A percentile compares a stretch with the other conserved stretches of the same genome.
Conservation (phyloP, 352 stramenopile species). For the Globisporangium echinulatum region DNA sequence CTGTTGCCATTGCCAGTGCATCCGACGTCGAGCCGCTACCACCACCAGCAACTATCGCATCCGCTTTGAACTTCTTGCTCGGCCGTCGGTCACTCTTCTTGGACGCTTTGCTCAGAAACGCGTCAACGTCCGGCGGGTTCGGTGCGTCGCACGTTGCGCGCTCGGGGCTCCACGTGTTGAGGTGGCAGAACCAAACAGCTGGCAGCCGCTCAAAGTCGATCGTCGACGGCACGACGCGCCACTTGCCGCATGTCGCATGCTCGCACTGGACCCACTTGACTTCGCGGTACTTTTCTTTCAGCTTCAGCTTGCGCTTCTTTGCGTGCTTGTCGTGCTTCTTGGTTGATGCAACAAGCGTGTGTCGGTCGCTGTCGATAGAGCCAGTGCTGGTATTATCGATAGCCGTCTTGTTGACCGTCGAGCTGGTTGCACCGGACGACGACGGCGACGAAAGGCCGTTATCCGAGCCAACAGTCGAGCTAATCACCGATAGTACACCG, state of each 20-base stretch:
- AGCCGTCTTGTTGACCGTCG: conserved; percentile 16
- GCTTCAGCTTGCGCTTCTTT: conserved; percentile 71
- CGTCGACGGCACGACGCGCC: conserved; percentile 90
- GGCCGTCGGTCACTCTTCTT: conserved; percentile 30
- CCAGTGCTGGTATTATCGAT: too few relatives aligned
- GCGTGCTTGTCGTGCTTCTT: conserved; percentile 63
- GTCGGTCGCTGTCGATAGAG: too few relatives aligned
- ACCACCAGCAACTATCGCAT: background rate
- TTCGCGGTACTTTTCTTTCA: conserved; percentile 81
- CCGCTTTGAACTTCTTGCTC: conserved; percentile 43
- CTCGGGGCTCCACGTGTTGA: conserved; percentile 76
- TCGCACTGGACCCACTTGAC: conserved; percentile 96
- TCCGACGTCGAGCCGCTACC: background rate
- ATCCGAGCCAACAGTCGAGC: too few relatives aligned
- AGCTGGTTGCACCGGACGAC: conserved; percentile 24
- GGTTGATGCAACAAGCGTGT: background rate
- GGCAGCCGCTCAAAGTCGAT: conserved; percentile 88
- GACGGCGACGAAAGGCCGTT: conserved; percentile 26
- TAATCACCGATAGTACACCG: background rate
- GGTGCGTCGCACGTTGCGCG: conserved; percentile 58
- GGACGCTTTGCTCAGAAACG: conserved; percentile 52
- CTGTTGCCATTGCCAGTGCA: background rate
- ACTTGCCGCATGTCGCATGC: conserved; percentile 90
- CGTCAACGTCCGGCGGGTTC: conserved; percentile 71
- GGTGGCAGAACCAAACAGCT: conserved; percentile 82